A percentile compares a stretch with the other conserved stretches of the same genome.
These are phyloP conservation scores for Colletotrichum noveboracense DNA, from an alignment of 2,329 filamentous ascomycete genomes.

Conservation along the genomic window DNA sequence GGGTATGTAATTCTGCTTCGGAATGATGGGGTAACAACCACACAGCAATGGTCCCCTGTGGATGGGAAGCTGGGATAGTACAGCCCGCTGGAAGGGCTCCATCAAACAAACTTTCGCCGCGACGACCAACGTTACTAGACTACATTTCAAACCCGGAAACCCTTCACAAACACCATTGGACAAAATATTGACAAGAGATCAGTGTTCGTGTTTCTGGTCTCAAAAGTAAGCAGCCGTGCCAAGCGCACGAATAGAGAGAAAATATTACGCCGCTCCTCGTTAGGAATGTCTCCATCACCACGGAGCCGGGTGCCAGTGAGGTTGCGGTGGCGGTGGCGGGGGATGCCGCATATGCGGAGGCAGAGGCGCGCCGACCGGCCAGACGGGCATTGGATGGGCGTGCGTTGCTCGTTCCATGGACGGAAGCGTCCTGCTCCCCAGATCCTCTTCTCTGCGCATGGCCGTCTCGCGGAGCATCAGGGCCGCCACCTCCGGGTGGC, in stretches of 20 bases:
- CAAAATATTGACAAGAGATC: neutral
- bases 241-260: neutral
- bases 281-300: neutral
- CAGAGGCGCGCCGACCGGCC: conserved; percentile 3
- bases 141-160: neutral
- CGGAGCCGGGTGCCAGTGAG: conserved; percentile 8
- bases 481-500: conserved; percentile 50
- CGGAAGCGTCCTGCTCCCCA: conserved; percentile 39
- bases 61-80: neutral
- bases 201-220: neutral
- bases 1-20: neutral
- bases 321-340: conserved; percentile 13
- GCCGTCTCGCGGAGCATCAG: conserved; percentile 53
- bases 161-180: neutral
- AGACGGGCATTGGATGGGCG: neutral
- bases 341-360: conserved; percentile 16
- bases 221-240: neutral
- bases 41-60: neutral
- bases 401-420: conserved; percentile 43
- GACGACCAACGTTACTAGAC: neutral
- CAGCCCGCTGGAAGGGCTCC: neutral
- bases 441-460: conserved; percentile 45
- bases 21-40: neutral
- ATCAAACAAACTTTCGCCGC: conserved; percentile 4
- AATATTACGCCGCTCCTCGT: neutral